Evolutionary conservation across 192 early-diverging fungal genomes (phyloP), one percentile per base, ranked within the genome.

Genomic region (Cladochytrium replicatum): DNA sequence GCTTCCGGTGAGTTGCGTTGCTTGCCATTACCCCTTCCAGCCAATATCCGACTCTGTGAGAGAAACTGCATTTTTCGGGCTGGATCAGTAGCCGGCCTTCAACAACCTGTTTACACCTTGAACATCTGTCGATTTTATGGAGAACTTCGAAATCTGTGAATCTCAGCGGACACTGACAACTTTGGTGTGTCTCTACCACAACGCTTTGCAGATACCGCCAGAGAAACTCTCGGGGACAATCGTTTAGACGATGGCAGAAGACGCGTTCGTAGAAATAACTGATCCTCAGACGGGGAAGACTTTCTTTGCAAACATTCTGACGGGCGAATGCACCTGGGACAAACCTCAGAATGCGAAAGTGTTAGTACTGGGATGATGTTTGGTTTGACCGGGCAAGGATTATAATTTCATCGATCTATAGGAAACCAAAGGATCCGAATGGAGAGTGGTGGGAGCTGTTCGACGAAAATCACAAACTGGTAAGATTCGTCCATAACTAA

Each of bases 391-490:
- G 27, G 42, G 39, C 32, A 55, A 45, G 23, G 48, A 28, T 46
- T 6, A 29, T 26, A 32, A 15, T 11, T 40, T 19, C 39, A 48
- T 31, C 41, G 38, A 40, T 31, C 25, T 60, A 46, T 66, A 89
- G 86, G 23, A 73, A 80, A 34, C 76, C 78, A 21, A 78, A 63
- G 51, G 76, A 86, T 60, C 82, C 76, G 37, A 47, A 60, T 19
- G 72, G 74, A 58, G 94, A 98, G 57, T 98, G 91, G 89, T 98
- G 94, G 94, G 91, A 98, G 71, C 78, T 93, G 24, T 82, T 80
- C 54, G 91, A 94, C 62, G 85, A 93, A 28, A 63, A 82, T 29
- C 74, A 84, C 30, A 78, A 87, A 39, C 60, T 87, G 55, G 65
- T 77, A 51, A 7, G n/a, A 17, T 55, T 49, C 34, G 8, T 23